Evolutionary conservation across 805 yeast species (phyloP), one percentile per base, ranked within the genome.

Genomic region (Sugiyamaella valdiviana): DNA sequence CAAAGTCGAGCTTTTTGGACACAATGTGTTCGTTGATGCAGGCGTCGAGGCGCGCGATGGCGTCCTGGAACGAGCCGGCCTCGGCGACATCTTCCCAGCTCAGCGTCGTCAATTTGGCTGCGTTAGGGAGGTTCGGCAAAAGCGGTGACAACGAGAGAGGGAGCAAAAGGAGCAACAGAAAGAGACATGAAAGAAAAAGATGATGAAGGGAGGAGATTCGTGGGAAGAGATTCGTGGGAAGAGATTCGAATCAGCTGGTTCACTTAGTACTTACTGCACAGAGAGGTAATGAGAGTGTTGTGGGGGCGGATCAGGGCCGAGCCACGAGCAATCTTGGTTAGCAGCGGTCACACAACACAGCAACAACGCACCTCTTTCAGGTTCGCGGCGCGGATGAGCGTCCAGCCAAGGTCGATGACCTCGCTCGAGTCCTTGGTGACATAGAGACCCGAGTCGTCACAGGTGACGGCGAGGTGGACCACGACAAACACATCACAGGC

Each of bases 351-450:
- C 12, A 15, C 6, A 4, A 7, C 16, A 19, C 29, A 39, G 2
- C 10, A 6, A 6, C 9, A 23, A 6, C 32, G 9, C 26, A 58
- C 55, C 55, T 68, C 70, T 26, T 70, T 68, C 47, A 81, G 65
- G 2, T 78, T 70, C 4, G 66, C 58, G 16, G 85, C 75, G 59
- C 83, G 80, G 15, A 85, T 65, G 3, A 81, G 58, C 23, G 75
- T 65, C 85, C 91, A 87, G 2, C 85, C 78, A 14, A 87, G 63
- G 60, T 80, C 85, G 32, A 80, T 74, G 49, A 82, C 70, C 62
- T 83, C 89, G 3, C 83, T 73, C 26, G 85, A 74, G 63, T 85
- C 95, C 58, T 78, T 79, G 26, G 81, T 68, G 44, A 78, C 76
- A 56, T 76, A 74, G 24, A 72, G 72, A 26, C 78, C 74, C 35